These are phyloP conservation scores for Ensete ventricosum DNA, from an alignment of 176 grass and related monocot genomes.

Conservation along the genomic window DNA sequence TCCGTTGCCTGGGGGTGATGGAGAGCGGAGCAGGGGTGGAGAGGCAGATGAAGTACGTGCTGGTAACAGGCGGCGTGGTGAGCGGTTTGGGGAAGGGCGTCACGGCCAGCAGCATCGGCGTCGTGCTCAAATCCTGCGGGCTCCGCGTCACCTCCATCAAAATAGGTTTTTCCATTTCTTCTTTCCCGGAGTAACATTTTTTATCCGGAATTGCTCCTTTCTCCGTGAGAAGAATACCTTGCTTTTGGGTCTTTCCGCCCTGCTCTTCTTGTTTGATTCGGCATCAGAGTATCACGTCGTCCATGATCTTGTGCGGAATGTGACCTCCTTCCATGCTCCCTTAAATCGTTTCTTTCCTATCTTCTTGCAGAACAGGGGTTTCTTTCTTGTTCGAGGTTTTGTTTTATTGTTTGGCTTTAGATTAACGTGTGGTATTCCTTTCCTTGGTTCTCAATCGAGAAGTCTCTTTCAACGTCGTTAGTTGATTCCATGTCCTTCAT, in stretches of 20 bases:
- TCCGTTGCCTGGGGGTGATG: not conserved
- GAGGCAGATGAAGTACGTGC: conserved; percentile 75
- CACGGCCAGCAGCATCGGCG: conserved; percentile 83
- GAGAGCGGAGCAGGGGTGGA: not conserved
- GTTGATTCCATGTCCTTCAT: too few species aligned
- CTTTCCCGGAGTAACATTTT: not conserved
- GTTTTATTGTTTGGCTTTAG: too few species aligned
- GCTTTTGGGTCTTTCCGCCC: not conserved
- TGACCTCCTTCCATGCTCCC: not conserved
- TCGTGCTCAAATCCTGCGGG: conserved; percentile 83
- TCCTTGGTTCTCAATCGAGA: too few species aligned
- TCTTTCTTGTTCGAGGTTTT: too few species aligned
- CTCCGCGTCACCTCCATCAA: conserved; percentile 95
- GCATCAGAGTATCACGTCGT: not conserved
- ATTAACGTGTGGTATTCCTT: too few species aligned
- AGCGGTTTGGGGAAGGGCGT: conserved; percentile 96
- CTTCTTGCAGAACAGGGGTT: too few species aligned
- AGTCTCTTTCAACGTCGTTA: too few species aligned
- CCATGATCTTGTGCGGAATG: not conserved
- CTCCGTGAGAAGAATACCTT: not conserved
- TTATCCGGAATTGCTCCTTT: not conserved
- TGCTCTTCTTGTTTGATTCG: not conserved
- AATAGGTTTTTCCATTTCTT: conserved; percentile 42
- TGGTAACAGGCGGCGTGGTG: conserved; percentile 84
- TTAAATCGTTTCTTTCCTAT: not conserved